A percentile compares a stretch with the other conserved stretches of the same genome.
Conservation (phyloP, 768 basidiomycete genomes). For the Saitozyma podzolica region DNA sequence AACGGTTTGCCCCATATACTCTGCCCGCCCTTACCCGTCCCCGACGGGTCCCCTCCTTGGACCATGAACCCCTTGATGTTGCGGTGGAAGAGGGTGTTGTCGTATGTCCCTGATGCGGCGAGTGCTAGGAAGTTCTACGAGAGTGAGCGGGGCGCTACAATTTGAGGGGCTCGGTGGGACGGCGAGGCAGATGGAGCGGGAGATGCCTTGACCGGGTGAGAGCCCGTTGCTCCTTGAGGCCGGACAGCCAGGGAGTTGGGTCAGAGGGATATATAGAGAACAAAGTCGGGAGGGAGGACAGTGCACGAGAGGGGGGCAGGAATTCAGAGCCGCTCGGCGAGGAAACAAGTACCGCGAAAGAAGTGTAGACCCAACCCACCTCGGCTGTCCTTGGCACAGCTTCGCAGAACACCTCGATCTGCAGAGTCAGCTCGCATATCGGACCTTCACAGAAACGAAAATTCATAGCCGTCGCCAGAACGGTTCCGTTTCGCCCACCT, state of each 20-base stretch:
- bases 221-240: background rate
- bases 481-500: slow-evolving; percentile 58
- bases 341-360: too few species aligned
- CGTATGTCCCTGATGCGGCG: slow-evolving; percentile 83
- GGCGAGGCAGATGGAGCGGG: background rate
- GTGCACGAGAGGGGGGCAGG: background rate
- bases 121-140: slow-evolving; percentile 92
- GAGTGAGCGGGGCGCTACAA: background rate
- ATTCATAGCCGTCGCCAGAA: background rate
- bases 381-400: slow-evolving; percentile 93
- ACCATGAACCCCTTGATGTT: slow-evolving; percentile 97
- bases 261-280: too few species aligned
- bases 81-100: slow-evolving; percentile 79
- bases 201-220: background rate
- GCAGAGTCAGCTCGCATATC: slow-evolving; percentile 10
- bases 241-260: background rate
- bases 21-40: slow-evolving; percentile 93
- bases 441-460: background rate
- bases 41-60: slow-evolving; percentile 61
- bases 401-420: slow-evolving; percentile 98
- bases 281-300: too few species aligned
- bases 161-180: background rate
- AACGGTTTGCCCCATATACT: slow-evolving; percentile 95
- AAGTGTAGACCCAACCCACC: slow-evolving; percentile 54
- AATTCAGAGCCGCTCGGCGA: too few species aligned